These are phyloP conservation scores for Diaporthe sp. DNA, from an alignment of 2,329 filamentous ascomycete species.

Conservation along the genomic window DNA sequence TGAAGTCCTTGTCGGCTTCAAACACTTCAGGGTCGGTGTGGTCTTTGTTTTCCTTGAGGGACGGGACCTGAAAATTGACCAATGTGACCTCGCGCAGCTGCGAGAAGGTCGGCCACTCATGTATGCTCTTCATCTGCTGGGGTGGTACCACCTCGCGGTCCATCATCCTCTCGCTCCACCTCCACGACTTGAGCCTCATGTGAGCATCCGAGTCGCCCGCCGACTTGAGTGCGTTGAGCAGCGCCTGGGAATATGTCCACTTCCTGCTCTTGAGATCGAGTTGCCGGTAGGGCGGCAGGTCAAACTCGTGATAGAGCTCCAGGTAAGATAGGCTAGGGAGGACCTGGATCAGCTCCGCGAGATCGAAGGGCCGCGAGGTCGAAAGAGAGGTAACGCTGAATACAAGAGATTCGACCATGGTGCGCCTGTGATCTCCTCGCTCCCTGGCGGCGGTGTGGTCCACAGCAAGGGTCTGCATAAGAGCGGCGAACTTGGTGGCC, in stretches of 20 bases:
- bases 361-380: constrained; percentile 64
- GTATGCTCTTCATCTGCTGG: constrained; percentile 63
- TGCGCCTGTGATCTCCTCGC: constrained; percentile 71
- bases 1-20: constrained; percentile 47
- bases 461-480: constrained; percentile 65
- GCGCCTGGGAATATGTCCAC: constrained; percentile 76
- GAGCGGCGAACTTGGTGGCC: constrained; percentile 58
- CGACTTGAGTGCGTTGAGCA: constrained; percentile 75
- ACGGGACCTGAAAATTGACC: constrained; percentile 73
- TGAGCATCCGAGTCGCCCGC: constrained; percentile 50
- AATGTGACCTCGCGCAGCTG: constrained; percentile 69
- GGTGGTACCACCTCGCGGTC: constrained; percentile 59
- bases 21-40: constrained; percentile 55
- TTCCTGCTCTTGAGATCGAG: constrained; percentile 65
- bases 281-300: constrained; percentile 75
- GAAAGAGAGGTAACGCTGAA: constrained; percentile 74
- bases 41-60: constrained; percentile 55
- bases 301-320: constrained; percentile 78
- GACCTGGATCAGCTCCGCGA: constrained; percentile 67
- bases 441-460: constrained; percentile 56
- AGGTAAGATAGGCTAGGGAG: constrained; percentile 77
- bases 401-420: constrained; percentile 77
- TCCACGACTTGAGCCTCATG: constrained; percentile 65
- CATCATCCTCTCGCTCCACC: constrained; percentile 70
- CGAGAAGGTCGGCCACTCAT: constrained; percentile 68